Base-by-base conservation (phyloP, 2,329 filamentous ascomycete genomes). In the Aureobasidium namibiae region DNA sequence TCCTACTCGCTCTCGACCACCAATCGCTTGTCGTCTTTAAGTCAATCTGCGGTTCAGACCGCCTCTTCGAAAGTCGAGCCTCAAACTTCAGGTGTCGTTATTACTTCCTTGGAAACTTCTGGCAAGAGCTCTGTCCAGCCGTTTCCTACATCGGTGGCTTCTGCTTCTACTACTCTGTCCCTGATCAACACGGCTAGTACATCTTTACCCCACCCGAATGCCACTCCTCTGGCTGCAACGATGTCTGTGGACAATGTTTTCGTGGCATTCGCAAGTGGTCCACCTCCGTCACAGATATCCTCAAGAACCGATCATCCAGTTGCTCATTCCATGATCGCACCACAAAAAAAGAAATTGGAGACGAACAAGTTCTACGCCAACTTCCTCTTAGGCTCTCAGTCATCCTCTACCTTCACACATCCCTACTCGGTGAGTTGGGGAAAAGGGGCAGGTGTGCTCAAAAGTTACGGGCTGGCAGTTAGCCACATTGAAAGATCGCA, bases 281-380 rank as follows among this genome's bases (percentile, higher is more conserved):
- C 69, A 6, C 75, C 76, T 26, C 71, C 75, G 2, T 64, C 71
- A 0, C 74, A 77, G 50, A 69, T 78, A 13, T 67, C 70, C 0
- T 69, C 70, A 23, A 66, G 69, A 11, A 60, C 64, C 5, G 69
- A 74, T 44, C 76, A 78, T 60, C 76, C 76, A 10, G 73, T 75
- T 0, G 66, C 72, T 10, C 66, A 67, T 8, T 68, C 64, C 21
- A 73, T 36, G 39, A 73, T 76, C 34, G 71, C 74, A 56, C 65
- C 68, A 36, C 72, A 75, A 48, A 60, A 65, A 8, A 67, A 68
- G 16, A 71, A 86, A 3, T 74, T 89, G 46, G 77, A 83, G 52
- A 92, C 89, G 24, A 92, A 92, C 76, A 92, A 89, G 57, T 80
- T 80, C 65, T 80, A 79, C 60, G 73, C 86, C 65, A 94, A 94